Evolutionary conservation across 371 early-diverging fungal species (phyloP).

Genomic region (Apophysomyces variabilis): DNA sequence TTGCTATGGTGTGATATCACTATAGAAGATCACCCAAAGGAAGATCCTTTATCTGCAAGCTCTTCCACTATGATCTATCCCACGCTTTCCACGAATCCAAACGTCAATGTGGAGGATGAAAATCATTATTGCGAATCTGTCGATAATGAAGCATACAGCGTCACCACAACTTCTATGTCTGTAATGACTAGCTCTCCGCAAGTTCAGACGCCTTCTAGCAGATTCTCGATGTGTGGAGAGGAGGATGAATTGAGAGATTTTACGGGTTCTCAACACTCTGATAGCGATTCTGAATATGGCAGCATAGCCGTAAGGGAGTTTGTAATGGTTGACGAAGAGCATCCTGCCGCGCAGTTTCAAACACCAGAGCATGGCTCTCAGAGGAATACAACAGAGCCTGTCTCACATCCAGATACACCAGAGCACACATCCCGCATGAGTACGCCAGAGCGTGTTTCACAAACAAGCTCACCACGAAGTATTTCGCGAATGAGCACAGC

Average conservation of each 20-base stretch:
- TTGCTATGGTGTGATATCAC: slow-evolving; percentile 67
- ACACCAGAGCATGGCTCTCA: no score
- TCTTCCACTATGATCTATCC: slow-evolving; percentile 21
- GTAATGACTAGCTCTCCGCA: background rate
- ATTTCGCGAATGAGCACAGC: no score
- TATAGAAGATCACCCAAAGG: slow-evolving; percentile 42
- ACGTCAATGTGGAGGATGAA: background rate
- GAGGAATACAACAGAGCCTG: no score
- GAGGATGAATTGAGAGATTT: background rate
- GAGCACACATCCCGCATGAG: background rate
- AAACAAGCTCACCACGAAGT: background rate
- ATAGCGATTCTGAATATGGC: background rate
- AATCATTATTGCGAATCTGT: background rate
- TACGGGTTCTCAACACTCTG: background rate
- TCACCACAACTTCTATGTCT: background rate
- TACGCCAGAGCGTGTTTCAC: background rate
- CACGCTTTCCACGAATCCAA: slow-evolving; percentile 15
- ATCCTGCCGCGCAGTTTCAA: background rate
- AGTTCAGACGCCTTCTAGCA: background rate
- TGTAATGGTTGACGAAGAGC: background rate
- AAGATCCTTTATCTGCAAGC: slow-evolving; percentile 8
- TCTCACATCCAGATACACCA: background rate
- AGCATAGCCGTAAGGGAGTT: background rate
- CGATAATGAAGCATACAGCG: background rate
- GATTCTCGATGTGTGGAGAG: background rate